Evolutionary conservation across 805 yeast species (phyloP), one percentile per base, ranked within the genome.

Genomic region (Candida pini): DNA sequence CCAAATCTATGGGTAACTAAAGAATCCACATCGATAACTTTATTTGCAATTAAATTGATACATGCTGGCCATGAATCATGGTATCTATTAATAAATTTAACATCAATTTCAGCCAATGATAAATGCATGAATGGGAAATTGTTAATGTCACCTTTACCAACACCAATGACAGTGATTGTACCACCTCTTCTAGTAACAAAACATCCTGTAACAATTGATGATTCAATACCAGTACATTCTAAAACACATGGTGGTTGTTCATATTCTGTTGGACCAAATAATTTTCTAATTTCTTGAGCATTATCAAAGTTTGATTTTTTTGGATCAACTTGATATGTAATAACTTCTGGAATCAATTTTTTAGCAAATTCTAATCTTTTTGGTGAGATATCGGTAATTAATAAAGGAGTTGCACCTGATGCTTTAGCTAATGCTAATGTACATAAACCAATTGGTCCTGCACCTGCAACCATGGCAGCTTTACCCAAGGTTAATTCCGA

Each of bases 361-460:
- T 66, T 60, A 13, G 78, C 78, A 40, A 71, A 65, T 23, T 57
- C 62, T 31, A 74, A 56, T 37, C 78, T 62, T 30, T 59, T 58
- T 16, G 53, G 55, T 33, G 64, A 58, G 27, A 73, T 51, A 49
- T 73, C 79, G 5, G 76, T 68, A 43, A 73, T 69, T 14, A 64
- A 67, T 13, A 74, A 42, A 20, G 78, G 78, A 21, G 68, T 60
- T 5, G 76, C 75, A 17, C 80, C 80, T 2, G 69, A 62, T 10
- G 76, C 77, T 22, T 64, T 60, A 9, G 76, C 76, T 30, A 71
- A 50, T 4, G 66, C 42, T 31, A 75, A 63, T 18, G 73, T 54
- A 26, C 69, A 63, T 21, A 73, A 53, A 12, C 80, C 80, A 44
- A 74, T 74, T n/a, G 80, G 79, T 16, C 80, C 79, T 13, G 78